A percentile compares a stretch with the other conserved stretches of the same genome.
These are phyloP conservation scores for Gossypium mustelinum DNA, from an alignment of 345 rosid genomes.

Conservation along the genomic window DNA sequence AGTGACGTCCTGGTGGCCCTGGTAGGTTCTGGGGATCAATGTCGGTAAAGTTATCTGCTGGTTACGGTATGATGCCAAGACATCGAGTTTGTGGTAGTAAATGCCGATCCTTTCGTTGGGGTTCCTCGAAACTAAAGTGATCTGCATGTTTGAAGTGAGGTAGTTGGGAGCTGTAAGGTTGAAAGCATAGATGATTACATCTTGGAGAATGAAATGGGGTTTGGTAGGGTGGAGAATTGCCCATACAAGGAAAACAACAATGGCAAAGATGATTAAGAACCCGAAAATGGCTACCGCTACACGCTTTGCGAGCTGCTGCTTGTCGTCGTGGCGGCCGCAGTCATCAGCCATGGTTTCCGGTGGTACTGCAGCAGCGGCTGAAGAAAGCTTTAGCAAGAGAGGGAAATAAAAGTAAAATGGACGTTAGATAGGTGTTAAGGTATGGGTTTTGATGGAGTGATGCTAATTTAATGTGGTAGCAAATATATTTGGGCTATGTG, in stretches of 20 bases:
- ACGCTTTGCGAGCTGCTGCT: slow-evolving; percentile 14
- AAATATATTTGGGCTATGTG: background rate
- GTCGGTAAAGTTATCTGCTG: slow-evolving; percentile 63
- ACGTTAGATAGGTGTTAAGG: background rate
- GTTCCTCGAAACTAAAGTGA: slow-evolving; percentile 59
- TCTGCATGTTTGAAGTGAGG: slow-evolving; percentile 48
- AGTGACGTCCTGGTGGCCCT: slow-evolving; percentile 49
- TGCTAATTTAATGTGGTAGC: background rate
- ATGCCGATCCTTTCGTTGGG: slow-evolving; percentile 62
- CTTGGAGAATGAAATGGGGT: slow-evolving; percentile 63
- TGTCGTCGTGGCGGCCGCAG: slow-evolving; percentile 31
- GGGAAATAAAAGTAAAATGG: background rate
- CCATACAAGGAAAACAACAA: slow-evolving; percentile 49
- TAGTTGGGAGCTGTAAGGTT: slow-evolving; percentile 43
- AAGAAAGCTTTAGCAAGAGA: background rate
- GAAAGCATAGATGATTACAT: slow-evolving; percentile 55
- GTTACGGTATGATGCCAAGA: slow-evolving; percentile 58
- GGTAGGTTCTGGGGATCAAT: slow-evolving; percentile 53
- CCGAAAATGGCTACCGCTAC: slow-evolving; percentile 15
- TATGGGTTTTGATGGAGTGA: background rate
- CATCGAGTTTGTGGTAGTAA: slow-evolving; percentile 46
- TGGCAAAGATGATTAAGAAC: slow-evolving; percentile 19
- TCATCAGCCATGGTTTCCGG: slow-evolving; percentile 30
- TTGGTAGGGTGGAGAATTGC: slow-evolving; percentile 53
- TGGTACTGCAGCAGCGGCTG: no score